Conservation (phyloP, 257 asterid species). For the Gynochthodes officinalis region DNA sequence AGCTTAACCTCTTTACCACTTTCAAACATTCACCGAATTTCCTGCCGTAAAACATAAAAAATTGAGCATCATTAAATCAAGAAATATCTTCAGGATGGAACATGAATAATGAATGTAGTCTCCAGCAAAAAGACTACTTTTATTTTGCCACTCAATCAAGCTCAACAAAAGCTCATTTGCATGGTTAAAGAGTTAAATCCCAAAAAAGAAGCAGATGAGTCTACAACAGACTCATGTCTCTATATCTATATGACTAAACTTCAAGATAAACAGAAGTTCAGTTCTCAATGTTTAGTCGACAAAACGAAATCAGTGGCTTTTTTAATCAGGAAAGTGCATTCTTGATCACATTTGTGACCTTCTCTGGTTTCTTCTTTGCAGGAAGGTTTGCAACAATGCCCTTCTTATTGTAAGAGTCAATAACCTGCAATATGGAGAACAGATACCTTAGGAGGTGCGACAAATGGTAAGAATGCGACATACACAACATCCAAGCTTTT, state of each 20-base stretch:
- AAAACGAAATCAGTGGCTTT: not conserved
- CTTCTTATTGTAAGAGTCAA: constrained; percentile 54
- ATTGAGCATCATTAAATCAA: too few relatives aligned
- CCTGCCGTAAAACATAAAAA: too few relatives aligned
- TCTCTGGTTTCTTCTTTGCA: constrained; percentile 67
- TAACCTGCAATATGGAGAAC: constrained; percentile 41
- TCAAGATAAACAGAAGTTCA: constrained; percentile 6
- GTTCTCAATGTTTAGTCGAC: constrained; percentile 3
- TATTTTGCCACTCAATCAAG: constrained; percentile 6
- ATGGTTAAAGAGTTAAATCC: not conserved
- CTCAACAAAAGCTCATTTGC: constrained; percentile 9
- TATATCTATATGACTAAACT: not conserved
- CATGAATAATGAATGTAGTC: not conserved
- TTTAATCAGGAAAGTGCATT: constrained; percentile 50
- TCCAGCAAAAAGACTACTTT: constrained; percentile 5
- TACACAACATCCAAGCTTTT: not conserved
- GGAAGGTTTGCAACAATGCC: constrained; percentile 62
- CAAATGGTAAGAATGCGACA: not conserved
- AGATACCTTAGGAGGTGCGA: not conserved
- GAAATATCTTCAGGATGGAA: too few relatives aligned
- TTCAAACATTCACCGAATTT: too few relatives aligned
- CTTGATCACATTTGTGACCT: constrained; percentile 60
- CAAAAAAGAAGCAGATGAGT: not conserved
- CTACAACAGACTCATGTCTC: not conserved
- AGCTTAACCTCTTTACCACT: too few relatives aligned